Conservation (phyloP, 2,329 filamentous ascomycete genomes). For the Cladophialophora immunda region DNA sequence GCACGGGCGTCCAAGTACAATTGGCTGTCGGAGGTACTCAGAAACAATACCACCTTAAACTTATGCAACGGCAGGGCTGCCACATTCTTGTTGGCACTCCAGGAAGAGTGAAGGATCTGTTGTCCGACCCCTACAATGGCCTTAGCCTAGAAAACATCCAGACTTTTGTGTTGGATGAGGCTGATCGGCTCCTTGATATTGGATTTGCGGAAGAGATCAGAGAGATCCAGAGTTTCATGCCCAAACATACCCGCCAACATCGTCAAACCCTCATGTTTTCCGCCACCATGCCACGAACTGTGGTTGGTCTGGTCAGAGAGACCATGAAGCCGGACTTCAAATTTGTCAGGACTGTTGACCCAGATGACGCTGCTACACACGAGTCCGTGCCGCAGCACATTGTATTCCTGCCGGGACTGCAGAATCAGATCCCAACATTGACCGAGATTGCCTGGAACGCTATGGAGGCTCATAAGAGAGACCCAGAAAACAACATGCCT, state of each 20-base stretch:
- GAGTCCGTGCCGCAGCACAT: constrained; percentile 82
- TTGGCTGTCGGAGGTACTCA: constrained; percentile 92
- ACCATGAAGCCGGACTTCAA: constrained; percentile 86
- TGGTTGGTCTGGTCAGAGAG: constrained; percentile 78
- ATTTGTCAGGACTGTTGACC: constrained; percentile 86
- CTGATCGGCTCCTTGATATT: constrained; percentile 73
- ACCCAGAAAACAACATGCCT: constrained; percentile 58
- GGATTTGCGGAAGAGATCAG: constrained; percentile 65
- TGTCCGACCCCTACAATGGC: constrained; percentile 53
- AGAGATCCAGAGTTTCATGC: constrained; percentile 60
- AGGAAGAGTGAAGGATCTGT: constrained; percentile 57
- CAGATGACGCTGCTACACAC: constrained; percentile 84
- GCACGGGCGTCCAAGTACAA: constrained; percentile 74
- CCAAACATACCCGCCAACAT: constrained; percentile 61
- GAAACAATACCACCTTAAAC: constrained; percentile 72
- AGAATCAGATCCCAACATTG: constrained; percentile 79
- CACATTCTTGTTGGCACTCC: constrained; percentile 59
- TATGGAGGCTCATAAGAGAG: constrained; percentile 49
- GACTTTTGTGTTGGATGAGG: constrained; percentile 64
- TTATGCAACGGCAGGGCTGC: constrained; percentile 68
- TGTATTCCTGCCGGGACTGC: constrained; percentile 71
- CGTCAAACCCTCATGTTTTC: constrained; percentile 96
- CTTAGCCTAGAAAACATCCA: constrained; percentile 57
- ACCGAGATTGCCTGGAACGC: constrained; percentile 76
- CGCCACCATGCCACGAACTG: constrained; percentile 85